Conservation (phyloP, 352 stramenopile genomes). For the Phytopythium mirpurense region DNA sequence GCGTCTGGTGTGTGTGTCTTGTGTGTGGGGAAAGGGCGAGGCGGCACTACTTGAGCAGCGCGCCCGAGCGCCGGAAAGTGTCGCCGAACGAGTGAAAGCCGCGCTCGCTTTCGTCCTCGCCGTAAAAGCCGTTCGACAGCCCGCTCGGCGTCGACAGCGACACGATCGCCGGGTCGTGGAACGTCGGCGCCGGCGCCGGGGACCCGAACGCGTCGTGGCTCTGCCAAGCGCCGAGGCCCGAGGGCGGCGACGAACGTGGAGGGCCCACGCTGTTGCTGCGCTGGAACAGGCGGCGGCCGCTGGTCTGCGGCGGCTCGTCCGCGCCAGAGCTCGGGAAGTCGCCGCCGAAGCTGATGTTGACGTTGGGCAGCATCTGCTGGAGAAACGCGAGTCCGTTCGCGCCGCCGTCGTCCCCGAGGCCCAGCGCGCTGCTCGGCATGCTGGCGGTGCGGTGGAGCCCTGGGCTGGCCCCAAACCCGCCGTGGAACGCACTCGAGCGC, state of each 20-base stretch:
- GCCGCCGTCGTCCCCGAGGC: slow-evolving; percentile 19
- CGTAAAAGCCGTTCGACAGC: slow-evolving; percentile 33
- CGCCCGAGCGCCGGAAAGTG: slow-evolving; percentile 35
- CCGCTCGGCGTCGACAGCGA: slow-evolving; percentile 22
- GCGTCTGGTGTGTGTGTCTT: slow-evolving; percentile 17
- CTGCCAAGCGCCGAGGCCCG: slow-evolving; percentile 6
- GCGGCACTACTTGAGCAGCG: slow-evolving; percentile 25
- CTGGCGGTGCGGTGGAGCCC: slow-evolving; percentile 6
- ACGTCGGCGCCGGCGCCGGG: slow-evolving; percentile 21
- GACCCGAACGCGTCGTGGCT: slow-evolving; percentile 12
- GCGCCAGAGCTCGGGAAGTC: slow-evolving; percentile 34
- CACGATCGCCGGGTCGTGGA: slow-evolving; percentile 52
- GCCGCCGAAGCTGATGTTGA: slow-evolving; percentile 85
- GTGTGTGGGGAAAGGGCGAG: slow-evolving; percentile 12
- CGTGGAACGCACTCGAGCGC: slow-evolving; percentile 22
- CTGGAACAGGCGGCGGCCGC: slow-evolving; percentile 31
- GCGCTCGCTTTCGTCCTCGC: slow-evolving; percentile 23
- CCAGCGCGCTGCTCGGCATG: slow-evolving; percentile 6
- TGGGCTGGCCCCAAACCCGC: slow-evolving; percentile 15
- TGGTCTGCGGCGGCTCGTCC: slow-evolving; percentile 9
- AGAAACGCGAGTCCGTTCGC: slow-evolving; percentile 63
- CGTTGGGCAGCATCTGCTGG: slow-evolving; percentile 85
- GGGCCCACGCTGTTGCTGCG: slow-evolving; percentile 24
- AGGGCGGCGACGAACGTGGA: not conserved
- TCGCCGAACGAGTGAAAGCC: slow-evolving; percentile 30